Base-by-base conservation (phyloP, 305 asterid species). In the Fraxinus xanthoxyloides region DNA sequence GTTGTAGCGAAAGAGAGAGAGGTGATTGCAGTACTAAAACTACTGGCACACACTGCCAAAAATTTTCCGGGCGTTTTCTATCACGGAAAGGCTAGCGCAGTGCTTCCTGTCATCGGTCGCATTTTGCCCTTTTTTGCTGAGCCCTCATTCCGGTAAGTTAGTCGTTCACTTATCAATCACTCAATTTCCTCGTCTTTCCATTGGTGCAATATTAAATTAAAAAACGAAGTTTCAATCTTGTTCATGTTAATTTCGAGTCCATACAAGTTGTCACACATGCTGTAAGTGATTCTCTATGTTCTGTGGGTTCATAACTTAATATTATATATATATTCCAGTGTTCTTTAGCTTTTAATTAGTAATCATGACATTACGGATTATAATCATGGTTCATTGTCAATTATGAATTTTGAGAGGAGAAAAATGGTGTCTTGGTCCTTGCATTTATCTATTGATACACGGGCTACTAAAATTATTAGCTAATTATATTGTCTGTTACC, bases 31-130 rank as follows among this genome's bases (percentile, higher is more conserved):
- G 91, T 92, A 73, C 92, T 95, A 38, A 92, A 87, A 84, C 89
- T 95, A n/a, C 75, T 94, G 86, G 83, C 93, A 21, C 88, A 89
- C 79, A 90, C 95, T 0, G 97, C 97, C 35, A 95, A 90, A 91
- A 90, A 81, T 85, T 90, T 92, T 54, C 94, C 98, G 5, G 98
- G 94, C 24, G 97, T 95, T 79, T 94, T 90, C 87, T 87, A 87
- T 76, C 94, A 94, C 72, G 99, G 99, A 21, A 90, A 92, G 87
- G 92, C 98, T 23, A 81, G 87, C 72, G 94, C 91, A 2, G 93
- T 95, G 19, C 81, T 95, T 56, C 99, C 99, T 35, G 87, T 94
- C 74, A 88, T 95, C 36, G 97, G 90, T n/a, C 92, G 93, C 63
- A 87, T 94, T 61, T 77, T 93, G 82, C 95, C 95, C 3, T 92